Conservation (phyloP, 441 rosid species). For the Daphne laureola region DNA sequence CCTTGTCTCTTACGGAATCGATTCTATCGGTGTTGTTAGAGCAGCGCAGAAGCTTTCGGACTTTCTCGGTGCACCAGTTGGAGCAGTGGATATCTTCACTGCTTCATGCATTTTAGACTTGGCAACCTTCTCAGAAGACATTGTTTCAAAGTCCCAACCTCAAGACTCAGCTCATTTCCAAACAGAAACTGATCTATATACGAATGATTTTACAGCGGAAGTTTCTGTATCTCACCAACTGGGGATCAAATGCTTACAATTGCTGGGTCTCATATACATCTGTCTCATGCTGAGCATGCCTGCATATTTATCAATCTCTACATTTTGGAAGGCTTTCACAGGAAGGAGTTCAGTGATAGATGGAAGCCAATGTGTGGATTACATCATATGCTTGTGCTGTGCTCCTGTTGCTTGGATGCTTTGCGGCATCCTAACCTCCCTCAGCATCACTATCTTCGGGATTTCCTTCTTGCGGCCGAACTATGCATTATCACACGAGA, state of each 20-base stretch:
- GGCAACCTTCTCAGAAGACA: slow-evolving; percentile 54
- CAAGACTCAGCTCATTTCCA: slow-evolving; percentile 21
- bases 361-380: slow-evolving; percentile 24
- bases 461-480: slow-evolving; percentile 58
- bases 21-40: slow-evolving; percentile 65
- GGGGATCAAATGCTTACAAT: slow-evolving; percentile 37
- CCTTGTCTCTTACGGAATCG: slow-evolving; percentile 63
- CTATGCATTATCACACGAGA: slow-evolving; percentile 40
- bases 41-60: slow-evolving; percentile 71
- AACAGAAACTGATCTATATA: slow-evolving; percentile 26
- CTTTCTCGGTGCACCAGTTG: slow-evolving; percentile 57
- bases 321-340: slow-evolving; percentile 30
- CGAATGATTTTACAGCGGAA: slow-evolving; percentile 27
- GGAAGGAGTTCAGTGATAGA: slow-evolving; percentile 6
- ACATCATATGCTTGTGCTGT: slow-evolving; percentile 24
- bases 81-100: slow-evolving; percentile 69
- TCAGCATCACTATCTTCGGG: slow-evolving; percentile 41
- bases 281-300: slow-evolving; percentile 41
- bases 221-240: slow-evolving; percentile 31
- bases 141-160: slow-evolving; percentile 43
- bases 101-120: slow-evolving; percentile 60
- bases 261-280: slow-evolving; percentile 41
- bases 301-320: slow-evolving; percentile 42
- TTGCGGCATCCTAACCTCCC: slow-evolving; percentile 39
- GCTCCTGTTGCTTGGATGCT: slow-evolving; percentile 70